Evolutionary conservation across 768 basidiomycete species (phyloP), one percentile per base, ranked within the genome.

Genomic region (Leccinum disarticulatum): DNA sequence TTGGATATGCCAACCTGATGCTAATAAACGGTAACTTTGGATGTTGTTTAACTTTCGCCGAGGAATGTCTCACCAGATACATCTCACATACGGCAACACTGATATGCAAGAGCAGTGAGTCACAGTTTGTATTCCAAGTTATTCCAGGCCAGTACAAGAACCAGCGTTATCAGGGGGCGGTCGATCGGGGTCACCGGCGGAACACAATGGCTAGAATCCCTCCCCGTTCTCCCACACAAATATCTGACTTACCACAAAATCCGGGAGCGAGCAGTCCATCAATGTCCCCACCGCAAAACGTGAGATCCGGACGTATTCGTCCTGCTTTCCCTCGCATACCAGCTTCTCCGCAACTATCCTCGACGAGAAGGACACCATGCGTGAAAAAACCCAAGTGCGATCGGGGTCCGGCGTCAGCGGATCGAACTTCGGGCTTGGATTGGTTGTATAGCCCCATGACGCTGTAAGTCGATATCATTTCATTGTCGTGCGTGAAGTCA

Each of bases 291-390:
- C 47, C 22, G 8, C 13, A 48, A 15, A 15, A 27, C 7, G 47
- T 13, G 22, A 27, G 47, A 13, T 48, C 25, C 25, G 15, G 22
- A 10, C n/a, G 15, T 80, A 86, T 57, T 80, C 78, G 47, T 72
- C 73, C 47, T 48, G 11, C 25, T 22, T 27, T 6, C 56, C 47
- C 35, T 15, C 25, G 57, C 90, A 90, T 6, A 58, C 47, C 68
- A 94, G 59, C 65, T 80, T 80, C 77, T 96, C 93, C 2, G 85
- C 81, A 22, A 89, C 82, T 81, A 93, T 82, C 56, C 86, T 73
- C 27, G 76, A 85, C 6, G 84, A 82, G 70, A 95, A 94, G 1
- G 93, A 87, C 3, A 89, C 86, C 66, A 93, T 68, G n/a, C 70
- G 73, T 10, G 81, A 81, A 4, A 77, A 75, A 2, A 79, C 60